phyloP scores from a whole-genome alignment of 768 basidiomycete species.

The Mycena galopus region DNA sequence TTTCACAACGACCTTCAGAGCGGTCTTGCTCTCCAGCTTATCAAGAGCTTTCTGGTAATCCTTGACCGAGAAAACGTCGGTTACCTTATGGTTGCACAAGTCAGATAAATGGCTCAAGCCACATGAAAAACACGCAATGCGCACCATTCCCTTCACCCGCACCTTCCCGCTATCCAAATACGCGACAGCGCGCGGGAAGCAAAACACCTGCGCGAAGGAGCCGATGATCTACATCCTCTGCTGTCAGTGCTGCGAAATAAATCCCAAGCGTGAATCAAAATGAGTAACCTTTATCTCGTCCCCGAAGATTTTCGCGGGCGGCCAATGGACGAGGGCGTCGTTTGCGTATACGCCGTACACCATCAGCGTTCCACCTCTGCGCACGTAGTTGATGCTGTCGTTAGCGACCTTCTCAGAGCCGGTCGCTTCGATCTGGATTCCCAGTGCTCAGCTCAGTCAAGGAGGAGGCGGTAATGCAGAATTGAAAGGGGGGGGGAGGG shows the following conservation, averaged over 20 bases:
- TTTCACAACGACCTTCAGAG: conserved; percentile 67
- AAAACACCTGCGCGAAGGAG: conserved; percentile 90
- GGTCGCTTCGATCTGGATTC: conserved; percentile 56
- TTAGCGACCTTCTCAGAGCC: conserved; percentile 81
- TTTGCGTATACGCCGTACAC: conserved; percentile 85
- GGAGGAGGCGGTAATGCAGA: too few species aligned
- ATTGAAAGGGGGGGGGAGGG: background rate
- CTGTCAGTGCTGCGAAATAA: background rate
- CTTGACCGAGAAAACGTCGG: conserved; percentile 67
- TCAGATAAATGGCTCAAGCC: conserved; percentile 1
- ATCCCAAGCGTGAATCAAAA: background rate
- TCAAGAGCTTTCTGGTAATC: conserved; percentile 77
- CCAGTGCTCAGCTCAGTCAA: too few species aligned
- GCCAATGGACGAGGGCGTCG: conserved; percentile 75
- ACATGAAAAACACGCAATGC: conserved; percentile 13
- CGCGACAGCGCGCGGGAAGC: conserved; percentile 92
- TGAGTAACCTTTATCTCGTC: conserved; percentile 74
- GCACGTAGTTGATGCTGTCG: conserved; percentile 80
- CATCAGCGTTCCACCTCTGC: conserved; percentile 77
- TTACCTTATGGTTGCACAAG: conserved; percentile 56
- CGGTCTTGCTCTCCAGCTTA: conserved; percentile 70
- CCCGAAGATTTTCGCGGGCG: conserved; percentile 80
- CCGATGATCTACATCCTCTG: conserved; percentile 78
- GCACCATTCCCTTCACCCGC: conserved; percentile 69
- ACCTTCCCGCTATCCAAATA: conserved; percentile 92